A percentile compares a stretch with the other conserved stretches of the same genome.
Evolutionary conservation across 192 early-diverging fungal genomes (phyloP).

Genomic region (Anaeromyces robustus): DNA sequence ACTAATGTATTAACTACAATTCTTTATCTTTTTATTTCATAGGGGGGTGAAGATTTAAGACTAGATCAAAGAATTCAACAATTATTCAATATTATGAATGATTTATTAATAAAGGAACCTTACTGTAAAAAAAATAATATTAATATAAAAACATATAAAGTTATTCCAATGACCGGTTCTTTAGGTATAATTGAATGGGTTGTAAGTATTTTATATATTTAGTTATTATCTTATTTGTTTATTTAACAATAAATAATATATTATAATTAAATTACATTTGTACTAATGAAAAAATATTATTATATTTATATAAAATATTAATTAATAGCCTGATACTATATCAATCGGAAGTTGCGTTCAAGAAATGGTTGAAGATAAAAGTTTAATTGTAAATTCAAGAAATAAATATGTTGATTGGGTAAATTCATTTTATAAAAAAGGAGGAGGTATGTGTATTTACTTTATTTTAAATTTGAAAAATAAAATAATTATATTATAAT

Average conservation of each 20-base stretch:
- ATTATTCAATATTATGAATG: slow-evolving; percentile 65
- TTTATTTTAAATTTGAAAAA: too few relatives aligned
- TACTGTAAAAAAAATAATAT: slow-evolving; percentile 37
- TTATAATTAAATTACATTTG: too few relatives aligned
- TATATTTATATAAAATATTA: not conserved
- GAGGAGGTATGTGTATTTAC: not conserved
- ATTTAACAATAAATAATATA: not conserved
- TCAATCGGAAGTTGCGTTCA: slow-evolving; percentile 46
- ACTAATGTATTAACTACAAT: too few relatives aligned
- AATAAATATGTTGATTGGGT: slow-evolving; percentile 30
- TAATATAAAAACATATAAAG: slow-evolving; percentile 53
- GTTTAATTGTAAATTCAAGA: slow-evolving; percentile 16
- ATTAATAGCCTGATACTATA: slow-evolving; percentile 33
- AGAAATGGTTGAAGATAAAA: slow-evolving; percentile 21
- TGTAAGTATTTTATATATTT: not conserved
- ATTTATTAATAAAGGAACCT: slow-evolving; percentile 29
- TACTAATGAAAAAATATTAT: too few relatives aligned
- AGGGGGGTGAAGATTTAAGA: slow-evolving; percentile 71
- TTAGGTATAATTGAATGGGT: slow-evolving; percentile 70
- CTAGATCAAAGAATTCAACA: slow-evolving; percentile 66
- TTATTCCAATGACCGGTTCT: slow-evolving; percentile 36
- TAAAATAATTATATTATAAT: too few relatives aligned
- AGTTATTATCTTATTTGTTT: not conserved
- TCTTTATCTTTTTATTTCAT: not conserved
- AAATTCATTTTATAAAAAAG: slow-evolving; percentile 17